phyloP scores from a whole-genome alignment of 1,139 yeast genomes.

The Yamadazyma epiphylla region DNA sequence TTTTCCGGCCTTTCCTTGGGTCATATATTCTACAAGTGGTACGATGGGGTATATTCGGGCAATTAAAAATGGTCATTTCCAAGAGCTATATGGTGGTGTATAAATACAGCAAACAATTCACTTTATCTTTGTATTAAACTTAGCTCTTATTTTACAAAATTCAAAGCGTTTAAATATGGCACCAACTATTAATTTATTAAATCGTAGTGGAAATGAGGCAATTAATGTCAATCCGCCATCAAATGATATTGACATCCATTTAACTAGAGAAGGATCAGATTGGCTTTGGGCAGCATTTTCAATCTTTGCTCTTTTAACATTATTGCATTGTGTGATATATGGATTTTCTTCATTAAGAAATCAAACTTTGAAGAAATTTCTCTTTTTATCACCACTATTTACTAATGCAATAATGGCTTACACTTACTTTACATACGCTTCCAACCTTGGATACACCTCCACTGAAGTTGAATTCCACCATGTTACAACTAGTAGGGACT shows the following conservation, averaged over 20 bases:
- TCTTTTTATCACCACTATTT: constrained; percentile 44
- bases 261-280: constrained; percentile 60
- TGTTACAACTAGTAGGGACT: constrained; percentile 31
- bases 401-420: constrained; percentile 46
- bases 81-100: too few relatives aligned
- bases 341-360: constrained; percentile 34
- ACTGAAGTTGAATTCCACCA: constrained; percentile 55
- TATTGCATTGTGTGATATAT: constrained; percentile 38
- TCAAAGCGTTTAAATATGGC: too few relatives aligned
- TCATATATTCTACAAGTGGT: too few relatives aligned
- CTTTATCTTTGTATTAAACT: too few relatives aligned
- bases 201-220: constrained; percentile 40
- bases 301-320: constrained; percentile 39
- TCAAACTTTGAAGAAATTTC: constrained; percentile 32
- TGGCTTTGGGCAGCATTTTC: constrained; percentile 71
- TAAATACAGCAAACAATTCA: too few relatives aligned
- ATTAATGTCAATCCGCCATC: constrained; percentile 44
- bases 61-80: too few relatives aligned
- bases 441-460: constrained; percentile 63
- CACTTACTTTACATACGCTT: constrained; percentile 61
- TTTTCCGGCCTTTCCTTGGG: too few relatives aligned
- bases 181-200: constrained; percentile 4
- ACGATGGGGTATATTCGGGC: too few relatives aligned
- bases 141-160: too few relatives aligned
- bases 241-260: constrained; percentile 41